Base-by-base conservation (phyloP, 805 yeast species). In the Pichia scutulata region DNA sequence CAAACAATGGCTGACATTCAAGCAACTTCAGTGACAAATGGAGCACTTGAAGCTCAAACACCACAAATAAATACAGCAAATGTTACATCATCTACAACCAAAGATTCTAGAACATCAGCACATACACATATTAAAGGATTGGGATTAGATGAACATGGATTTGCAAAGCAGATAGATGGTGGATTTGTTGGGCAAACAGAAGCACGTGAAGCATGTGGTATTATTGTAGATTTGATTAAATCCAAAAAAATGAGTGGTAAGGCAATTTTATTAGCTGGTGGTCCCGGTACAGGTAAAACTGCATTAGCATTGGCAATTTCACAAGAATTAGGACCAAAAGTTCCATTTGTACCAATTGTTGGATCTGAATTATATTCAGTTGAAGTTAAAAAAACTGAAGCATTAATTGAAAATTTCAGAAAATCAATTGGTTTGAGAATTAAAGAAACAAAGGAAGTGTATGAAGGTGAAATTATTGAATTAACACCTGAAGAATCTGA, bases 381-480 rank as follows among this genome's bases (percentile, higher is more conserved):
- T 57, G 99, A 93, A 60, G 77, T 93, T 60, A 83, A 92, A 58
- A 93, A 93, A 70, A 93, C 99, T 1, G 99, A 93, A 71, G 93
- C 96, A 0, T 76, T 93, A 58, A 90, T 96, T 43, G 99, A 93
- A 72, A 95, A 96, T 23, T 92, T 93, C 71, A 81, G 99, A 67
- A 90, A 86, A 65, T 86, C 96, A 6, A 93, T 93, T 64, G 99
- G 99, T 41, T 84, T 93, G 56, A 84, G 86, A 66, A 95, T 93
- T 67, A 89, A 86, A 65, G 99, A 93, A 70, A 97, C 93, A 60
- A 90, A 97, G 30, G 99, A 93, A 69, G 81, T 93, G 50, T 92
- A 93, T 58, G 98, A 93, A 72, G 99, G 99, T 67, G 99, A 93
- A 70, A 99, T 93, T 47, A 97, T 93, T 37, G 99, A 93, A 70